Percentiles rank a stretch among this genome's conserved stretches.
Evolutionary conservation across 805 yeast species (phyloP).

Genomic region (Lipomyces japonicus): DNA sequence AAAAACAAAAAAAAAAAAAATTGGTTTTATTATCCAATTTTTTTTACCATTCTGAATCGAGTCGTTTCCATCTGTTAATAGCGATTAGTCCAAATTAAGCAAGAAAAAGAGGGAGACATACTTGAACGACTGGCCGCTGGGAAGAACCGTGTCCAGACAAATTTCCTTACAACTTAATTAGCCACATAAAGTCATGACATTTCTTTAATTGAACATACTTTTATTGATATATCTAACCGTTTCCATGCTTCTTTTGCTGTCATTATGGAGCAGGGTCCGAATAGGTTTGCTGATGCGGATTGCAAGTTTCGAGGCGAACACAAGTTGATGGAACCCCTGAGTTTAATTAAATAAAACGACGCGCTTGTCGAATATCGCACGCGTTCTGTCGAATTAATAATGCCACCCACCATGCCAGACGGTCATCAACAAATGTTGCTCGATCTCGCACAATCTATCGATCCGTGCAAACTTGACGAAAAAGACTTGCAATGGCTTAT

Average conservation of each 20-base stretch:
- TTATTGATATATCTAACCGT: not conserved
- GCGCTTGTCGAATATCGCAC: too few species aligned
- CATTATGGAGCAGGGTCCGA: not conserved
- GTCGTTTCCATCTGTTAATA: slow-evolving; percentile 56
- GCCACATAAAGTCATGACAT: not conserved
- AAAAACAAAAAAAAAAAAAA: not conserved
- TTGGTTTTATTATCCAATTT: not conserved
- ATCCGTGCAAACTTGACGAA: too few species aligned
- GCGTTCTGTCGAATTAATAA: too few species aligned
- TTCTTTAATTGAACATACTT: not conserved
- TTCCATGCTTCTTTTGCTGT: not conserved
- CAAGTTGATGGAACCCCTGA: not conserved
- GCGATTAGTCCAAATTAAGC: not conserved
- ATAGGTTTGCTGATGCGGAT: not conserved
- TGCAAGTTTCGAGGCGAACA: not conserved
- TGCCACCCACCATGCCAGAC: too few species aligned
- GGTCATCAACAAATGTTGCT: too few species aligned
- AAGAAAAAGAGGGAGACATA: not conserved
- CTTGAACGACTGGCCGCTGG: slow-evolving; percentile 82
- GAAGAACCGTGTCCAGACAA: slow-evolving; percentile 57
- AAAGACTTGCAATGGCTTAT: too few species aligned
- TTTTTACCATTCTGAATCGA: slow-evolving; percentile 51
- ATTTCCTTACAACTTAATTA: slow-evolving; percentile 45
- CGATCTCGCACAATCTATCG: too few species aligned
- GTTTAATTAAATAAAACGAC: not conserved